phyloP scores from a whole-genome alignment of 1,284 basidiomycete genomes.

The Paramarasmius palmivorus region DNA sequence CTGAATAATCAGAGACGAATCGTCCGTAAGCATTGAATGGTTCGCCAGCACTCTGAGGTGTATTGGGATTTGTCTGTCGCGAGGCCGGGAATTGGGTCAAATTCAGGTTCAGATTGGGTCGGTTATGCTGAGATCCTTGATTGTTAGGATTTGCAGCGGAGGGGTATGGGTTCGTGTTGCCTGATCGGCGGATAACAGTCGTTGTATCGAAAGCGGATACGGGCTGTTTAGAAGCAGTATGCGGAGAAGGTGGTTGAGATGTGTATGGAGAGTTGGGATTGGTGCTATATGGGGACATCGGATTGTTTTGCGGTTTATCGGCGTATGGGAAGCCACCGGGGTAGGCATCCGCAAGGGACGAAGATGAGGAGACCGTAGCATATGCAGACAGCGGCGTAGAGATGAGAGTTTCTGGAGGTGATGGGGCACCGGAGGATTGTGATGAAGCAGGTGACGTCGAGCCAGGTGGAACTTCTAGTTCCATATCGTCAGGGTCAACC shows the following conservation, averaged over 20 bases:
- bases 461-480: conserved; percentile 52
- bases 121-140: neutral
- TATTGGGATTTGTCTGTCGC: conserved; percentile 24
- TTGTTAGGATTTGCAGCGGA: neutral
- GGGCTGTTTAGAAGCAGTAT: conserved; percentile 12
- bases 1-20: conserved; percentile 61
- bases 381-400: conserved; percentile 46
- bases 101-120: conserved; percentile 24
- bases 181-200: conserved; percentile 16
- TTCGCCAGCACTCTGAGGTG: conserved; percentile 37
- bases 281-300: neutral
- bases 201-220: conserved; percentile 25
- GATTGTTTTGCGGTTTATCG: neutral
- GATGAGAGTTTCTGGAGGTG: conserved; percentile 51
- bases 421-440: conserved; percentile 12
- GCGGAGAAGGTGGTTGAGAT: conserved; percentile 35
- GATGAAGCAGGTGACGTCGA: conserved; percentile 43
- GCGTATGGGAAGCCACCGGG: conserved; percentile 14
- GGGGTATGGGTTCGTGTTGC: neutral
- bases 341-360: conserved; percentile 14
- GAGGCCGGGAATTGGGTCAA: conserved; percentile 22
- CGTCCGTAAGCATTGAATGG: conserved; percentile 56
- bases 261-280: conserved; percentile 28
- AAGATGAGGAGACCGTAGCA: conserved; percentile 18
- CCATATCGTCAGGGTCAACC: conserved; percentile 81